A percentile compares a stretch with the other conserved stretches of the same genome.
These are phyloP conservation scores for Spergularia bocconei DNA, from an alignment of 148 eudicot species.

Conservation along the genomic window DNA sequence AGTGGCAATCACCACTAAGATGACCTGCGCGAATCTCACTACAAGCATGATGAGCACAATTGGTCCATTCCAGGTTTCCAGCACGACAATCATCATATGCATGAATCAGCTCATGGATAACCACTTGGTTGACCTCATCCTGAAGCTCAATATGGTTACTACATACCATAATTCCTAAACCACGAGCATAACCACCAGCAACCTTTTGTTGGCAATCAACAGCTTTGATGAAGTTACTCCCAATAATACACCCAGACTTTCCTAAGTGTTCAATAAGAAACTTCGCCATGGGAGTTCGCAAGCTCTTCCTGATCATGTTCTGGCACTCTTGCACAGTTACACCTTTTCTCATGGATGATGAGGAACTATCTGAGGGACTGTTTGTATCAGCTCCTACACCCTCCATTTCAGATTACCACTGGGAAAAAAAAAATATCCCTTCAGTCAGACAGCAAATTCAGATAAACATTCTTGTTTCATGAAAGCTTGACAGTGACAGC, in stretches of 20 bases:
- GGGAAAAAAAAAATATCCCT: not conserved
- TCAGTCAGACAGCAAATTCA: not conserved
- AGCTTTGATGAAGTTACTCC: conserved; percentile 66
- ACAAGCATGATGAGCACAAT: conserved; percentile 97
- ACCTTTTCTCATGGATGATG: conserved; percentile 27
- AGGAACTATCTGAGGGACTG: not conserved
- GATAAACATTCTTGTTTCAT: not conserved
- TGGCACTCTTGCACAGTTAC: conserved; percentile 44
- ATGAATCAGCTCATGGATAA: conserved; percentile 93
- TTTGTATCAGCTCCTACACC: conserved; percentile 14
- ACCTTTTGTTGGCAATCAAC: conserved; percentile 42
- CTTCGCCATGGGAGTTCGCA: conserved; percentile 73
- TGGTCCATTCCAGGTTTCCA: conserved; percentile 76
- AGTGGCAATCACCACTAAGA: conserved; percentile 94
- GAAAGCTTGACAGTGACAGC: not conserved
- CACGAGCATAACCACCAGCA: conserved; percentile 59
- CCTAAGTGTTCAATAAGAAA: conserved; percentile 68
- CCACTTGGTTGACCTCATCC: conserved; percentile 89
- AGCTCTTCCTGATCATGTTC: conserved; percentile 46
- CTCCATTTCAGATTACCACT: conserved; percentile 22
- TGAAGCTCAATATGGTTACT: conserved; percentile 65
- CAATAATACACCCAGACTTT: conserved; percentile 66
- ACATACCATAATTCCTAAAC: conserved; percentile 75
- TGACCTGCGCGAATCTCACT: conserved; percentile 99
- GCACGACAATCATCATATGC: conserved; percentile 93